phyloP scores from a whole-genome alignment of 768 basidiomycete genomes.

The Podaxis carcinomalis region DNA sequence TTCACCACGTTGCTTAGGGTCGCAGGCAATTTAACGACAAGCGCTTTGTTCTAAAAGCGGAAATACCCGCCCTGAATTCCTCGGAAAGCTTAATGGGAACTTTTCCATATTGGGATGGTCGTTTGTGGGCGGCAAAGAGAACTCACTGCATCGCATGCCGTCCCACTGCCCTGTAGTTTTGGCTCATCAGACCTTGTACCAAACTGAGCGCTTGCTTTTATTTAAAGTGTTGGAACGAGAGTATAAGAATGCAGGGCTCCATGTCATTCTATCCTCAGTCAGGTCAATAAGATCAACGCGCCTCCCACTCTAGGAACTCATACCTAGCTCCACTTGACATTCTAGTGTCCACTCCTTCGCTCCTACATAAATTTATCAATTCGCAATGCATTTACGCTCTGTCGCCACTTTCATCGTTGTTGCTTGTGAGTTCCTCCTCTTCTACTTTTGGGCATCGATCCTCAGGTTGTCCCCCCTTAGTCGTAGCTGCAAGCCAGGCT shows the following conservation, averaged over 20 bases:
- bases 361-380: not conserved
- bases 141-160: not conserved
- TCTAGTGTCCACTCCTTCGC: not conserved
- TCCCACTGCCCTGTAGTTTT: not conserved
- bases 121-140: constrained; percentile 4
- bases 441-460: not conserved
- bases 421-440: not conserved
- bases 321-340: not conserved
- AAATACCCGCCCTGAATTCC: not conserved
- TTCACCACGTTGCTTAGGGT: not conserved
- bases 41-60: constrained; percentile 3
- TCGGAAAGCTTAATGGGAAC: not conserved
- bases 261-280: not conserved
- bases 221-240: not conserved
- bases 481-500: not conserved
- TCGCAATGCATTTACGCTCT: constrained; percentile 2
- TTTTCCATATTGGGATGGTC: not conserved
- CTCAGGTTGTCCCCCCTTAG: not conserved
- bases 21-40: not conserved
- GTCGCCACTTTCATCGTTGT: not conserved
- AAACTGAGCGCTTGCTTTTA: constrained; percentile 1
- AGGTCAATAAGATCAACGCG: not conserved
- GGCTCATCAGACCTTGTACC: not conserved
- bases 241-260: not conserved
- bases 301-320: not conserved